Evolutionary conservation across 2,329 filamentous ascomycete species (phyloP), one percentile per base, ranked within the genome.

Genomic region (Aspergillus pseudoglaucus): DNA sequence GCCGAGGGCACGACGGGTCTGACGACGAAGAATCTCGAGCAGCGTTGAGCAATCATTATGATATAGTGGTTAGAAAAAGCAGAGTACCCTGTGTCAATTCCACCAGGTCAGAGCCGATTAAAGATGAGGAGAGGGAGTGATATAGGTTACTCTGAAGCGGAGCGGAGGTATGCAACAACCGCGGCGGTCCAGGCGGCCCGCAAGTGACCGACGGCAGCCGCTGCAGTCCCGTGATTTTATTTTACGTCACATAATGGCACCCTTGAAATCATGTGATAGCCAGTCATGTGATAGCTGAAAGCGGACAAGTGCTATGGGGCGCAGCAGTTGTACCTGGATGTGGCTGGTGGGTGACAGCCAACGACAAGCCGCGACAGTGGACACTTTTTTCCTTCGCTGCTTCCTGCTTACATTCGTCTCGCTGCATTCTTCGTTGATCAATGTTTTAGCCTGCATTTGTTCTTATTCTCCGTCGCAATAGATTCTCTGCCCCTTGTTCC

Each of bases 1-100:
- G 59, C 62, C 55, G 70, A 61, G 32, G 67, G 62, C 45, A 63
- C 56, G 27, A 67, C 58, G 14, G 66, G 78, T 53, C 77, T 78
- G 23, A 79, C 78, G 61, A 80, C 78, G 53, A 81, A 68, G 41
- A 87, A 79, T 64, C 81, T 77, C 61, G 85, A 68, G 57, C 75
- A 77, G 58, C 80, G 77, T 47, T 61, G 62, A 47, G 64, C 58
- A 50, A 71, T 66, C 69, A 70, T 72, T 46, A 38, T 62, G 55
- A 41, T 46, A 10, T 40, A 46, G 43, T 32, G 6, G 22, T 23
- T 5, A 20, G 20, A 12, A 22, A 35, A 40, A 39, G 17, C 33
- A 23, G 9, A 41, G 8, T 10, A 12, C 10, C 4, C 9, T 30
- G 25, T 30, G 10, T 10, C 25, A 30, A 30, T 30, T 12, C 4